Base-by-base conservation (phyloP, 352 stramenopile genomes). In the Chrysophaeum taylorii region DNA sequence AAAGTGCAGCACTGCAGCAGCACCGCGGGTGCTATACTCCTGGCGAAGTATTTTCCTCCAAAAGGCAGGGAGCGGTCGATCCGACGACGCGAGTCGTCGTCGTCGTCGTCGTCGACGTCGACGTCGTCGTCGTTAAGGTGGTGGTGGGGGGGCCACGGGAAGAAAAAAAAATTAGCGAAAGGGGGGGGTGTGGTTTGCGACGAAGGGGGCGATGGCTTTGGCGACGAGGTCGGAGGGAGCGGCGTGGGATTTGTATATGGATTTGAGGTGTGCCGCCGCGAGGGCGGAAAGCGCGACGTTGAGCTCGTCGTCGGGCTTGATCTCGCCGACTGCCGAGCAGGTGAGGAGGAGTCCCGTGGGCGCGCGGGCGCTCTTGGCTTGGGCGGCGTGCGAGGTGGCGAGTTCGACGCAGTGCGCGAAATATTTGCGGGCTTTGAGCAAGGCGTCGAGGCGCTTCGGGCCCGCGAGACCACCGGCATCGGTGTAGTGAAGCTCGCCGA, bases 401-500 rank as follows among this genome's bases (percentile, higher is more conserved):
- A 66, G 57, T 36, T 66, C 33, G 12, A 66, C 2, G 33, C 14
- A 21, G 33, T 66, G 15, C 33, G 57, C 57, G 33, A 45, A 48
- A n/a, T 66, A 63, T 15, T 12, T 57, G 45, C 45, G 45, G 9
- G 12, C 45, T 5, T 18, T 57, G 45, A 18, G 45, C 18, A 27
- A 27, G 18, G 45, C 23, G 9, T 12, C 45, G 45, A 57, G 45
- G 9, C 23, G 45, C 45, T 57, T 57, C 18, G 18, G 45, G 45
- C 45, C 45, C 12, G 9, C 9, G 23, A 57, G 45, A 18, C 5
- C 23, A 1, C 33, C 57, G 21, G 57, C 57, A 1, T 29, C 2
- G 33, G 57, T 38, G 57, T 66, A 66, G 57, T 66, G 27, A 36
- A 87, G 77, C 35, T 89, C 84, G 16, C 77, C 84, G 38, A 89